Conservation (phyloP, 441 rosid species). For the Croton setiger region DNA sequence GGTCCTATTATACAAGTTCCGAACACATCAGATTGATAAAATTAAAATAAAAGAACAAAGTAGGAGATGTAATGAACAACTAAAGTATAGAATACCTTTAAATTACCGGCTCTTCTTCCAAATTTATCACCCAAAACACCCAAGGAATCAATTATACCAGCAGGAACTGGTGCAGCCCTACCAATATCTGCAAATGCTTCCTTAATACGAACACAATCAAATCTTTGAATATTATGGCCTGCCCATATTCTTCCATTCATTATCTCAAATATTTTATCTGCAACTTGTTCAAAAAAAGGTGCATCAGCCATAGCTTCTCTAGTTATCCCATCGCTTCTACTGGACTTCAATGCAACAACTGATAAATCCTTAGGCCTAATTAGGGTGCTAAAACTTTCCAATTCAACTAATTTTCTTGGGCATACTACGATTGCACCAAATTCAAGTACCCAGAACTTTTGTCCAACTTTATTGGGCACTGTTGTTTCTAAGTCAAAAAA, state of each 20-base stretch:
- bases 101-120: slow-evolving; percentile 89
- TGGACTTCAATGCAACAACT: slow-evolving; percentile 48
- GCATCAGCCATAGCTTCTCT: slow-evolving; percentile 41
- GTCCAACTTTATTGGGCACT: slow-evolving; percentile 63
- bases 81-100: slow-evolving; percentile 57
- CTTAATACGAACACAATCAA: slow-evolving; percentile 76
- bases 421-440: slow-evolving; percentile 95
- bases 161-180: slow-evolving; percentile 56
- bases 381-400: slow-evolving; percentile 66
- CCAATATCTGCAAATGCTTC: slow-evolving; percentile 77
- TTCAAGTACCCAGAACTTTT: slow-evolving; percentile 67
- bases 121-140: slow-evolving; percentile 66
- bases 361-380: slow-evolving; percentile 68
- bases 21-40: no score
- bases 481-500: slow-evolving; percentile 93
- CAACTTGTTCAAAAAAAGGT: slow-evolving; percentile 48
- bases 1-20: no score
- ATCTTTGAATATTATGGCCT: slow-evolving; percentile 65
- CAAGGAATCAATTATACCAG: slow-evolving; percentile 75
- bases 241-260: slow-evolving; percentile 91
- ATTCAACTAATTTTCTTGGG: slow-evolving; percentile 63
- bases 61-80: not conserved
- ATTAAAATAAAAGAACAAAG: no score
- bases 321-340: slow-evolving; percentile 72
- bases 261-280: slow-evolving; percentile 56